Conservation (phyloP, 129 eudicot genomes). For the Arctium lappa region DNA sequence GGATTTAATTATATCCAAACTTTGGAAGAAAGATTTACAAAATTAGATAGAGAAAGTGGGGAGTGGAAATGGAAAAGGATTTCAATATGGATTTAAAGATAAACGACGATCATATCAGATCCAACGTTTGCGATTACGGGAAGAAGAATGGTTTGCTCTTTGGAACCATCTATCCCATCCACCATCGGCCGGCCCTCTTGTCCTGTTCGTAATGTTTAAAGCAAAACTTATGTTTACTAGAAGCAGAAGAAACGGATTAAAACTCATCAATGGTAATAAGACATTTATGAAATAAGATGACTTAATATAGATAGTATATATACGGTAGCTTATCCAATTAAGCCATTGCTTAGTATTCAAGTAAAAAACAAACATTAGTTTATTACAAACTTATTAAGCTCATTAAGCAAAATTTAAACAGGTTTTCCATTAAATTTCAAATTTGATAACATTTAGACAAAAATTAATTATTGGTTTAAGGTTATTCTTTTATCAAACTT, state of each 20-base stretch:
- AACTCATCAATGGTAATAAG: background rate
- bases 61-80: background rate
- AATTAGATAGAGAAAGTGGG: background rate
- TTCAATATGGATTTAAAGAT: background rate
- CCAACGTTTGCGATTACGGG: slow-evolving; percentile 64
- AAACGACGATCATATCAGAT: slow-evolving; percentile 25
- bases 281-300: background rate
- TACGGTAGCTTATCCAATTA: too few relatives aligned
- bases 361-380: background rate
- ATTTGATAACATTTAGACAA: background rate
- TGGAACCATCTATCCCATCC: slow-evolving; percentile 92
- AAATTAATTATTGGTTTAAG: background rate
- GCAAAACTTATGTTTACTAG: background rate
- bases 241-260: background rate
- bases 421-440: background rate
- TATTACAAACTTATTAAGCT: too few relatives aligned
- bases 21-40: slow-evolving; percentile 28
- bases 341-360: background rate
- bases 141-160: slow-evolving; percentile 47
- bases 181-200: slow-evolving; percentile 60
- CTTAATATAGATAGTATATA: too few relatives aligned
- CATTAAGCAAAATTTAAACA: background rate
- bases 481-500: background rate
- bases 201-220: slow-evolving; percentile 37
- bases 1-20: slow-evolving; percentile 15